These are phyloP conservation scores for Magnolia officinalis DNA, from an alignment of 164 flowering plant genomes.

Conservation along the genomic window DNA sequence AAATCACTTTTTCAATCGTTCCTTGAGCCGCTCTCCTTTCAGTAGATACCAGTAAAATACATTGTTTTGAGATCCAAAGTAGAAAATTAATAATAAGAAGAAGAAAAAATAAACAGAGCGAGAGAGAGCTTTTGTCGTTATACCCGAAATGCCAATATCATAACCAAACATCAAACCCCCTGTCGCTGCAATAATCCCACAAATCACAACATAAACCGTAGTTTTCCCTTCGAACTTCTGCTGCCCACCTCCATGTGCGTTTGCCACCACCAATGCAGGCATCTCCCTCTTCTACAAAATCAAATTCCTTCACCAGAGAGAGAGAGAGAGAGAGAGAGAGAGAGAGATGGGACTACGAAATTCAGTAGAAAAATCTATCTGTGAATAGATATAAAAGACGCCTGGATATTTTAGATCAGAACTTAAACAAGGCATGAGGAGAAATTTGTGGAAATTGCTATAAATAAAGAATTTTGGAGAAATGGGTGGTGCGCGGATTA, in stretches of 20 bases:
- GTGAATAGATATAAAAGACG: no score
- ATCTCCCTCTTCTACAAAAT: not conserved
- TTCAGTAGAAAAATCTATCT: not conserved
- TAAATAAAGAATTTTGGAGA: no score
- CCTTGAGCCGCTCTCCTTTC: no score
- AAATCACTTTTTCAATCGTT: no score
- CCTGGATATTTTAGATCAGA: no score
- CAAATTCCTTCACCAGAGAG: not conserved
- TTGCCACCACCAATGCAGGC: not conserved
- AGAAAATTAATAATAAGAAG: not conserved
- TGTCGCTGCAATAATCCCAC: constrained; percentile 20
- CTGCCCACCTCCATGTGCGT: not conserved
- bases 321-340: not conserved
- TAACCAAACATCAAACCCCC: constrained; percentile 30
- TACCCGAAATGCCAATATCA: constrained; percentile 30
- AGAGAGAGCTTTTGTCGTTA: not conserved
- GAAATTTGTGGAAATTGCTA: no score
- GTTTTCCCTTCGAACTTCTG: constrained; percentile 9
- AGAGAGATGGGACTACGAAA: not conserved
- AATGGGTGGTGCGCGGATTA: no score
- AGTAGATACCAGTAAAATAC: no score
- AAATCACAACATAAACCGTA: constrained; percentile 12
- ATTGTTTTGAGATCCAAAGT: no score
- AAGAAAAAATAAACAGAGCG: not conserved
- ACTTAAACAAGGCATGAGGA: no score